Evolutionary conservation across 208 protist genomes (phyloP).

Genomic region (Blechomonas ayalai): DNA sequence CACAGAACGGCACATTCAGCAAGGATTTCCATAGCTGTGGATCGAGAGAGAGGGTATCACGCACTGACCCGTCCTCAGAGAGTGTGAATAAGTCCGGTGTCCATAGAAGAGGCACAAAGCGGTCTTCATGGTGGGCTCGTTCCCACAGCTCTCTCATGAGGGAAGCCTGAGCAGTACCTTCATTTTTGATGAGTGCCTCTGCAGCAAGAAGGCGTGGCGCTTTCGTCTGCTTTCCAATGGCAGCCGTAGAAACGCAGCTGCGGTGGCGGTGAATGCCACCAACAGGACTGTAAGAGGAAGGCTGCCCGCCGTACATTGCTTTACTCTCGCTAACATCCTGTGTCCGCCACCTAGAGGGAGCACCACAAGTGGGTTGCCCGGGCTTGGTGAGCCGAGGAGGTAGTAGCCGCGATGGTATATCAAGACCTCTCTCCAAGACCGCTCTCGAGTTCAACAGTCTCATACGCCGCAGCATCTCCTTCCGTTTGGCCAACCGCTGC

Average conservation of each 20-base stretch:
- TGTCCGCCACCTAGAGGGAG: conserved; percentile 5
- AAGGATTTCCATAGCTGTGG: neutral
- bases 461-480: conserved; percentile 23
- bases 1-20: conserved; percentile 1
- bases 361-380: conserved; percentile 5
- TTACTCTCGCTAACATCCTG: too few relatives aligned
- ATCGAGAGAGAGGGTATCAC: conserved; percentile 2
- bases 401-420: conserved; percentile 4
- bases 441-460: conserved; percentile 29
- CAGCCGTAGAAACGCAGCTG: neutral
- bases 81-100: conserved; percentile 25
- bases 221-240: neutral
- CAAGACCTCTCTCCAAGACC: conserved; percentile 18
- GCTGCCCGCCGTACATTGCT: too few relatives aligned
- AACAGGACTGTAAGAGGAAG: too few relatives aligned
- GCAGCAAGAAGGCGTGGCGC: conserved; percentile 18
- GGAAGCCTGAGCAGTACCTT: conserved; percentile 19
- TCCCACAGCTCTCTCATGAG: conserved; percentile 26
- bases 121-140: conserved; percentile 20
- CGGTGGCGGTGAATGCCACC: too few relatives aligned
- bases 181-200: conserved; percentile 33
- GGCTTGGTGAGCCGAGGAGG: too few relatives aligned
- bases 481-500: conserved; percentile 14
- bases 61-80: too few relatives aligned
- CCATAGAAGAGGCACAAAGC: conserved; percentile 41